Base-by-base conservation (phyloP, 495 filamentous ascomycete species). In the Glarea lozoyensis region DNA sequence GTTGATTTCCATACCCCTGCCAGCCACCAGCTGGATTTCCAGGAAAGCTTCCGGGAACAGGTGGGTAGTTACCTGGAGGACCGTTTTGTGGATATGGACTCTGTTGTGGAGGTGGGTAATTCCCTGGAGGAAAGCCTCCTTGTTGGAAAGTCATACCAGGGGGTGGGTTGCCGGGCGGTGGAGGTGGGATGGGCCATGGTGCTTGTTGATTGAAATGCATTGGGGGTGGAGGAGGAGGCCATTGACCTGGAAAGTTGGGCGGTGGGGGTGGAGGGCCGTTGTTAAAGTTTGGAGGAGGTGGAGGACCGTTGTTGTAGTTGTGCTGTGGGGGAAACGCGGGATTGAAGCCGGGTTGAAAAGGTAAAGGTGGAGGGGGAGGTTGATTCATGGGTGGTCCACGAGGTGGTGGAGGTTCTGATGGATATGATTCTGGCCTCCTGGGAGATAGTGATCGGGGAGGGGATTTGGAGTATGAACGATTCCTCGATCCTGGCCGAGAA, bases 211-310 rank as follows among this genome's bases (percentile, higher is more conserved):
- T 27, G 40, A 34, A 43, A 34, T 19, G 10, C 40, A 48, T 42
- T 7, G 67, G 65, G 40, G 65, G 65, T 27, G 60, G 62, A 17
- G 69, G 68, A 12, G 68, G 66, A 5, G 65, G 67, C 73, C 72
- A 76, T 34, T 64, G 58, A 21, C 35, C 35, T n/a, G 69, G 72
- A n/a, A n/a, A n/a, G n/a, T n/a, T n/a, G n/a, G n/a, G n/a, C n/a
- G n/a, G n/a, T 19, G 35, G 35, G 19, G 35, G 35, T 37, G 35
- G 35, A 37, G 35, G 10, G 32, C 10, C 10, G 17, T 15, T 15
- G 15, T 35, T 35, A 15, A 35, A 35, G 9, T 9, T 6, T 5
- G 32, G 32, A 9, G 32, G 35, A 20, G 35, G 35, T 5, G 35
- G 35, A 16, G 22, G 22, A 21, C 22, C 22, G n/a, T 16, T 16